These are phyloP conservation scores for Fragaria nilgerrensis DNA, from an alignment of 306 rosid species.

Conservation along the genomic window DNA sequence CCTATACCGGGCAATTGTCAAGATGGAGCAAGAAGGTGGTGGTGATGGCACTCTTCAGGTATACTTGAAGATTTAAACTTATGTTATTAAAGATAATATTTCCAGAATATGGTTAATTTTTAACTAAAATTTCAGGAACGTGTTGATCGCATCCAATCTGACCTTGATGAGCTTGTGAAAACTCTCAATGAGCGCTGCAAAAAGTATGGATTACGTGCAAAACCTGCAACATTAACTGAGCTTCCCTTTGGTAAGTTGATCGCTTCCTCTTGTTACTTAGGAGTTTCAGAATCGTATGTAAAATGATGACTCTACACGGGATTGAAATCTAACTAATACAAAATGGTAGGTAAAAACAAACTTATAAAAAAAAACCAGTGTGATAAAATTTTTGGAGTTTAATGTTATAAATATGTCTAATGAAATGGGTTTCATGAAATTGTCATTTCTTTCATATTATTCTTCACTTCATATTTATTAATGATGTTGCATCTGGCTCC, in stretches of 20 bases:
- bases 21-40: conserved; percentile 75
- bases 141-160: conserved; percentile 66
- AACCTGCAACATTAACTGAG: conserved; percentile 76
- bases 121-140: conserved; percentile 57
- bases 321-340: not conserved
- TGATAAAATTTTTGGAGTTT: not conserved
- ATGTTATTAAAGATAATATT: conserved; percentile 17
- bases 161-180: conserved; percentile 79
- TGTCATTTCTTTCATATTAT: not conserved
- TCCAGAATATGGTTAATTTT: conserved; percentile 23
- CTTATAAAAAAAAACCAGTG: not conserved
- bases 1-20: conserved; percentile 74
- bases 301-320: not conserved
- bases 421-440: conserved; percentile 6
- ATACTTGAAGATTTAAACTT: conserved; percentile 20
- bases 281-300: not conserved
- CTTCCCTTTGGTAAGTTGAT: conserved; percentile 89
- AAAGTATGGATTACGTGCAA: conserved; percentile 82
- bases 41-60: conserved; percentile 70
- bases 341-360: not conserved
- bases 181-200: conserved; percentile 86
- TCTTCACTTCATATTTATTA: not conserved
- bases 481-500: not conserved
- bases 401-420: not conserved
- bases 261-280: conserved; percentile 6